These are phyloP conservation scores for Mimosa pudica DNA, from an alignment of 306 rosid species.

Conservation along the genomic window DNA sequence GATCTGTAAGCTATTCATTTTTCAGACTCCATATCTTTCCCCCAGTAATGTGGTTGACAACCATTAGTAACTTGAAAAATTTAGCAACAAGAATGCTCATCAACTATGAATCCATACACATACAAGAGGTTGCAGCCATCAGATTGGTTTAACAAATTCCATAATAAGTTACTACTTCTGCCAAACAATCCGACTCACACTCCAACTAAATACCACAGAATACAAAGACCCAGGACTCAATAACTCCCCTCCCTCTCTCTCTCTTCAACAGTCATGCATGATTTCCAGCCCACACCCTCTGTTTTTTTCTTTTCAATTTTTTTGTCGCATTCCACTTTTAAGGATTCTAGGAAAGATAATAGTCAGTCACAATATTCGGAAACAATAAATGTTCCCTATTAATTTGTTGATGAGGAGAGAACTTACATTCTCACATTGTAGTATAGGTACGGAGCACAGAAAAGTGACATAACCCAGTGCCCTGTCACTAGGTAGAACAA, in stretches of 20 bases:
- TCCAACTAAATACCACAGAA: slow-evolving; percentile 1
- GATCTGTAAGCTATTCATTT: slow-evolving; percentile 25
- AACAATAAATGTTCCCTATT: slow-evolving; percentile 14
- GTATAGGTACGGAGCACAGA: slow-evolving; percentile 71
- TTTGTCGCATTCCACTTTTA: neutral
- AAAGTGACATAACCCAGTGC: slow-evolving; percentile 83
- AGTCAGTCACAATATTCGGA: slow-evolving; percentile 11
- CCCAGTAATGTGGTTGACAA: slow-evolving; percentile 8
- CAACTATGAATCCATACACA: slow-evolving; percentile 14
- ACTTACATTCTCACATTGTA: slow-evolving; percentile 74
- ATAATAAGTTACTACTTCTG: neutral
- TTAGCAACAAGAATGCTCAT: slow-evolving; percentile 12
- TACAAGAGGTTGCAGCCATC: slow-evolving; percentile 3
- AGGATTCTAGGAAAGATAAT: slow-evolving; percentile 13
- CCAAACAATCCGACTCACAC: slow-evolving; percentile 1
- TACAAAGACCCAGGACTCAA: slow-evolving; percentile 22
- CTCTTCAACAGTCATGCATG: slow-evolving; percentile 1
- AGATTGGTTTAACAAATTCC: neutral
- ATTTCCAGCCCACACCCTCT: neutral
- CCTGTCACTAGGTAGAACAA: slow-evolving; percentile 66
- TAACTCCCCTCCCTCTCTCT: slow-evolving; percentile 16
- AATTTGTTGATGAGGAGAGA: slow-evolving; percentile 10
- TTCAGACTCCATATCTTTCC: slow-evolving; percentile 3
- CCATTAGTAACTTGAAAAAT: neutral
- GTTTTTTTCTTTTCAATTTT: neutral